phyloP scores from a whole-genome alignment of 257 asterid species.

The Eucommia ulmoides region DNA sequence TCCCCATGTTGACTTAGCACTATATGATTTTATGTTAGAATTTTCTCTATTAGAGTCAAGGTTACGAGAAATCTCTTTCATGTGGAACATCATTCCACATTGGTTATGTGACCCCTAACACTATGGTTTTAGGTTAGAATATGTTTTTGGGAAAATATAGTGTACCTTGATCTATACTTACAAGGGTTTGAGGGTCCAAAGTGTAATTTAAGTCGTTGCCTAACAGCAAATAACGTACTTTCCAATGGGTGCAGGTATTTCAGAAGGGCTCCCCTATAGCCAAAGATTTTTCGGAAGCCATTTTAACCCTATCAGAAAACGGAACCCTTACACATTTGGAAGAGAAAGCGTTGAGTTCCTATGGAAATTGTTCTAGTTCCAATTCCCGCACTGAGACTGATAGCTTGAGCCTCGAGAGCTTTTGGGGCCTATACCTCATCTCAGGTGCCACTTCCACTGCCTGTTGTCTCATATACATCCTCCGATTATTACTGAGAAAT shows the following conservation, averaged over 20 bases:
- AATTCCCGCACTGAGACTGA: background rate
- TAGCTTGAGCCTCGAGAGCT: background rate
- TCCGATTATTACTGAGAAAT: too few species aligned
- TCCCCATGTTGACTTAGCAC: too few species aligned
- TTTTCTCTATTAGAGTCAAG: too few species aligned
- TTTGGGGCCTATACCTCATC: background rate
- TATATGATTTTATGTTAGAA: too few species aligned
- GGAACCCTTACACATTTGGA: background rate
- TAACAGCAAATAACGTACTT: background rate
- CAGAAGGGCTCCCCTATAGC: background rate
- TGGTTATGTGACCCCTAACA: too few species aligned
- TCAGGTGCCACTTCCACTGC: background rate
- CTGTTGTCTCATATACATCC: background rate
- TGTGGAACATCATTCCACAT: too few species aligned
- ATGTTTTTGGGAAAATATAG: too few species aligned
- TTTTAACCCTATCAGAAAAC: background rate
- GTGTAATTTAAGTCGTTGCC: too few species aligned
- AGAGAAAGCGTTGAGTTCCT: background rate
- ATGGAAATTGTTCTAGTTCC: background rate
- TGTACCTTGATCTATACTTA: too few species aligned
- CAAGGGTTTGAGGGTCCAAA: too few species aligned
- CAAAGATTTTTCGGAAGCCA: background rate
- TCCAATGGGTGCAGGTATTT: background rate
- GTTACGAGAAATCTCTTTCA: too few species aligned
- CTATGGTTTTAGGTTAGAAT: too few species aligned